Evolutionary conservation across 179 eudicot species (phyloP), one percentile per base, ranked within the genome.

Genomic region (Silene noctiflora): DNA sequence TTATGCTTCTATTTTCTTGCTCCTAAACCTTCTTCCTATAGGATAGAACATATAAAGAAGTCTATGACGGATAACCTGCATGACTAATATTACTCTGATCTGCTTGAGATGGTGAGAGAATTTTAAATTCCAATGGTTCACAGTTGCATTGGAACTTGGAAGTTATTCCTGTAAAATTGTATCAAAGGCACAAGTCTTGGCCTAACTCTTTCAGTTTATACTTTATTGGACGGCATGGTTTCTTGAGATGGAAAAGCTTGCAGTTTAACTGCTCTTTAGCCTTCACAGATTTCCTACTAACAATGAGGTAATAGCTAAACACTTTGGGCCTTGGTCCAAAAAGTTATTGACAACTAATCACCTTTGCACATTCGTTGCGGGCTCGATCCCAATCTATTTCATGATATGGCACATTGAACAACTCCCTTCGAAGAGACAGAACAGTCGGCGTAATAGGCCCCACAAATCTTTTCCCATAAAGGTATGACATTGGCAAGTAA

Each of bases 381-480:
- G 95, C 92, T 25, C 59, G 75, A 74, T 85, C 77, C 95, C 95
- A 90, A 44, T 90, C 83, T 69, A 90, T 80, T 75, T 89, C 82
- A 80, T 90, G 88, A 83, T 90, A 90, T 25, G 95, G 88, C 59
- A 70, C 81, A 66, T 79, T 79, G 75, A 65, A 87, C 16, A 90
- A 81, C 81, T 90, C 95, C 84, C 74, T 85, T 84, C 91, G 81
- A 46, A 90, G 78, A 46, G 89, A 72, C 77, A 89, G 73, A 59
- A 90, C 85, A 27, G 91, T 86, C 67, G 91, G 81, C 27, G 87
- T 83, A 13, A 89, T 86, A 42, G 91, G 88, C 74, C 95, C 95
- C 25, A 90, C 88, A 76, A 88, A 90, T 83, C 92, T 87, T 83
- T 87, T 90, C 73, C 90, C 94, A 67, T 90, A 90, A 80, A 90